Conservation (phyloP, 2,329 filamentous ascomycete species). For the Colletotrichum horii region DNA sequence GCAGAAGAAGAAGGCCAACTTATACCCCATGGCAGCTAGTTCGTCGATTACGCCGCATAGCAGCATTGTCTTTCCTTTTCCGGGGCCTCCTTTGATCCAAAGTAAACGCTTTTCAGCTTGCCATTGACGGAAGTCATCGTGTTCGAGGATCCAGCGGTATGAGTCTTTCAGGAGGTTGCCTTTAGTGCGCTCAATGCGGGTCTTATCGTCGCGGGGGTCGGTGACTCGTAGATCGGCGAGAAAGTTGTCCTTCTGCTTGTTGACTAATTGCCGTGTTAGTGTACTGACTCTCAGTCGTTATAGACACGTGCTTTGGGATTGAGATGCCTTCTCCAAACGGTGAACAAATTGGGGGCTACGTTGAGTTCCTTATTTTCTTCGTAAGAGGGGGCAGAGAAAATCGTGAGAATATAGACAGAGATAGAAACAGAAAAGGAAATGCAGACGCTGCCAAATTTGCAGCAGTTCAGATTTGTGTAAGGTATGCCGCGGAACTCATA, state of each 20-base stretch:
- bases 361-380: too few species aligned
- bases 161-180: slow-evolving; percentile 35
- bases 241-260: not conserved
- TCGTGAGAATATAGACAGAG: too few species aligned
- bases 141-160: slow-evolving; percentile 39
- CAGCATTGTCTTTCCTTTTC: slow-evolving; percentile 51
- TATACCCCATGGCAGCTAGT: not conserved
- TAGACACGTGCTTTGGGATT: too few species aligned
- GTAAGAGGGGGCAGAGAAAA: too few species aligned
- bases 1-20: slow-evolving; percentile 44
- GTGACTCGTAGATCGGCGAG: slow-evolving; percentile 20
- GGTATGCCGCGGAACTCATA: too few species aligned
- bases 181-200: slow-evolving; percentile 37
- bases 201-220: slow-evolving; percentile 37
- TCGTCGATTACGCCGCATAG: slow-evolving; percentile 43
- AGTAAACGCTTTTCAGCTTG: slow-evolving; percentile 29
- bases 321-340: too few species aligned
- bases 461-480: too few species aligned
- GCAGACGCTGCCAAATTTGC: too few species aligned
- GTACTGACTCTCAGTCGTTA: too few species aligned
- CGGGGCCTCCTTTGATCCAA: slow-evolving; percentile 42
- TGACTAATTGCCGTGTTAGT: too few species aligned
- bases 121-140: slow-evolving; percentile 31
- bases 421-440: too few species aligned
- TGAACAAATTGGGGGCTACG: too few species aligned